Evolutionary conservation across 192 early-diverging fungal genomes (phyloP).

Genomic region (Backusella circina): DNA sequence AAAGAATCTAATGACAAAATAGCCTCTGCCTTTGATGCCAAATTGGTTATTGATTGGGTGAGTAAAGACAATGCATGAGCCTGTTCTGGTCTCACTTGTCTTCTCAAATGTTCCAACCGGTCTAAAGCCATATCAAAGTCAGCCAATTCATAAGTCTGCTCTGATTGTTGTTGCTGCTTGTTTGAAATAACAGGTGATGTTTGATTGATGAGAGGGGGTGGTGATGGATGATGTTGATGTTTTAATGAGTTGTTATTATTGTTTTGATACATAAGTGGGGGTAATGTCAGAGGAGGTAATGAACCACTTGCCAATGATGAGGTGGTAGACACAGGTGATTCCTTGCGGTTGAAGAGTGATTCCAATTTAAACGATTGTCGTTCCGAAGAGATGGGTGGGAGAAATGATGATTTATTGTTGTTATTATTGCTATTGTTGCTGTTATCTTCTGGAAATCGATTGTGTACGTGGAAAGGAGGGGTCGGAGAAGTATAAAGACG

Average conservation of each 20-base stretch:
- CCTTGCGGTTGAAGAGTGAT: constrained; percentile 8
- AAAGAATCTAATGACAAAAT: constrained; percentile 10
- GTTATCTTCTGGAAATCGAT: not conserved
- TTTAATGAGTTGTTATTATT: not conserved
- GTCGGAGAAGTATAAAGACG: not conserved
- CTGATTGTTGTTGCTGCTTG: not conserved
- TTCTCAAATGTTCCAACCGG: constrained; percentile 3
- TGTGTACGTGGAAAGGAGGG: not conserved
- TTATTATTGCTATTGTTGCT: not conserved
- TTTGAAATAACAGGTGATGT: not conserved
- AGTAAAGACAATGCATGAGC: constrained; percentile 15
- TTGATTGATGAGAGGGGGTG: not conserved
- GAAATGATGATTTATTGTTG: not conserved
- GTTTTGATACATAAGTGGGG: constrained; percentile 4
- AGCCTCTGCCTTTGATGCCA: constrained; percentile 11
- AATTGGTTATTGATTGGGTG: not conserved
- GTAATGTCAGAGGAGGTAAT: not conserved
- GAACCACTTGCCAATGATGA: not conserved
- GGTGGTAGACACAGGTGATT: not conserved
- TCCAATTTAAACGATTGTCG: constrained; percentile 2
- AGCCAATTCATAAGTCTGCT: not conserved
- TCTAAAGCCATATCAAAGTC: constrained; percentile 9
- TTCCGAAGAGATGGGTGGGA: constrained; percentile 9
- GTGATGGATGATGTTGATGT: not conserved
- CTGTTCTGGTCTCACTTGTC: constrained; percentile 16